Conservation (phyloP, 129 eudicot genomes). For the Lactuca saligna region DNA sequence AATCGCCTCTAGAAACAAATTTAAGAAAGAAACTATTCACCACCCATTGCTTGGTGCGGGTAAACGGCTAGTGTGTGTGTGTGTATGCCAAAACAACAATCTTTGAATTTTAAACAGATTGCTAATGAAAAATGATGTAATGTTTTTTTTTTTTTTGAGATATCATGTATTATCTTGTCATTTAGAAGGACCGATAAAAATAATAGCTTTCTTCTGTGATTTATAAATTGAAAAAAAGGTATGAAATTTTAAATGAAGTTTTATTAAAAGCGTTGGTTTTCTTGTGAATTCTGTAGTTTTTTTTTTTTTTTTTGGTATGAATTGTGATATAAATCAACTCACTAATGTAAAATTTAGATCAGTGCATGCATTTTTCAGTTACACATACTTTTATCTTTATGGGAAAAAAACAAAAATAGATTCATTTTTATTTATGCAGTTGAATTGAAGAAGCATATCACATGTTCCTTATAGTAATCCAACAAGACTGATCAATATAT, state of each 20-base stretch:
- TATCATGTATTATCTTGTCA: too few species aligned
- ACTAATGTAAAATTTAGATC: background rate
- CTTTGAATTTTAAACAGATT: too few species aligned
- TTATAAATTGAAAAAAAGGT: constrained; percentile 10
- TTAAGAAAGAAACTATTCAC: too few species aligned
- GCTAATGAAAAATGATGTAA: too few species aligned
- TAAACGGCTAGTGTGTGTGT: too few species aligned
- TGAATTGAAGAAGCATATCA: constrained; percentile 89
- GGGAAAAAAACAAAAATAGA: background rate
- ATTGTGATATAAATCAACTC: constrained; percentile 18
- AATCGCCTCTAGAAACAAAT: too few species aligned
- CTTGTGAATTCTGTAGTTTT: too few species aligned
- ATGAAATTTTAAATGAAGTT: background rate
- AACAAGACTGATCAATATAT: constrained; percentile 86
- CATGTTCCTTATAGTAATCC: constrained; percentile 79
- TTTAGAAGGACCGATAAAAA: background rate
- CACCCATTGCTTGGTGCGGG: too few species aligned
- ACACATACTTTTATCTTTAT: background rate
- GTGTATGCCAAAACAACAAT: too few species aligned
- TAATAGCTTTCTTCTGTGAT: constrained; percentile 9
- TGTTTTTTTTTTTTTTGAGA: too few species aligned
- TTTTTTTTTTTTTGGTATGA: constrained; percentile 23
- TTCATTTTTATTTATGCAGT: constrained; percentile 42
- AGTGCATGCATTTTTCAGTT: background rate
- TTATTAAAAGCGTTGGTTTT: background rate